Percentiles rank a stretch among this genome's conserved stretches.
Evolutionary conservation across 495 filamentous ascomycete species (phyloP).

Genomic region (Talaromyces liani): DNA sequence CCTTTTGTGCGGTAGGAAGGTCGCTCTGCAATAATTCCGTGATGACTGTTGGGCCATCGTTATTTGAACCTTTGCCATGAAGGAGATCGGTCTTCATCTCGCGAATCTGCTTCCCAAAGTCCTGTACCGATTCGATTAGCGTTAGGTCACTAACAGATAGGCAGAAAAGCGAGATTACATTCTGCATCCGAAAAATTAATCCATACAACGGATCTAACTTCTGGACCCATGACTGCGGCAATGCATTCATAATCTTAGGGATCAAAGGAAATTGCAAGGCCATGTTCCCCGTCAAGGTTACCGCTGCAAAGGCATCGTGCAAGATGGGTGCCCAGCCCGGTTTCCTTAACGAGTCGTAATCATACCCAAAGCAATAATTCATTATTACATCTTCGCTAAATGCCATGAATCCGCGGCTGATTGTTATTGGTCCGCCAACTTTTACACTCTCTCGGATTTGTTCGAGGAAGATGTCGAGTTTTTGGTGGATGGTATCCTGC

Average conservation of each 20-base stretch:
- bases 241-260: conserved; percentile 3
- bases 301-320: not conserved
- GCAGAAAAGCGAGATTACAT: not conserved
- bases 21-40: conserved; percentile 23
- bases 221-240: conserved; percentile 3
- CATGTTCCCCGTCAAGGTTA: conserved; percentile 10
- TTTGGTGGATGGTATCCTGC: not conserved
- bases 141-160: not conserved
- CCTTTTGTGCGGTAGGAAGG: conserved; percentile 17
- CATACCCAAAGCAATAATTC: conserved; percentile 28
- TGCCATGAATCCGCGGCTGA: conserved; percentile 20
- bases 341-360: conserved; percentile 9
- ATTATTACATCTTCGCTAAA: conserved; percentile 36
- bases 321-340: not conserved
- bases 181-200: conserved; percentile 7
- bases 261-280: conserved; percentile 8
- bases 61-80: conserved; percentile 1
- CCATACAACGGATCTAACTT: conserved; percentile 5
- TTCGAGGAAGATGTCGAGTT: not conserved
- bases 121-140: conserved; percentile 1
- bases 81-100: not conserved
- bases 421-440: not conserved
- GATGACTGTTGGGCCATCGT: conserved; percentile 25
- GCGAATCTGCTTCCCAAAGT: conserved; percentile 3
- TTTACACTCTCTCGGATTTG: not conserved